phyloP scores from a whole-genome alignment of 192 early-diverging fungal genomes.

The Coemansia sp. region DNA sequence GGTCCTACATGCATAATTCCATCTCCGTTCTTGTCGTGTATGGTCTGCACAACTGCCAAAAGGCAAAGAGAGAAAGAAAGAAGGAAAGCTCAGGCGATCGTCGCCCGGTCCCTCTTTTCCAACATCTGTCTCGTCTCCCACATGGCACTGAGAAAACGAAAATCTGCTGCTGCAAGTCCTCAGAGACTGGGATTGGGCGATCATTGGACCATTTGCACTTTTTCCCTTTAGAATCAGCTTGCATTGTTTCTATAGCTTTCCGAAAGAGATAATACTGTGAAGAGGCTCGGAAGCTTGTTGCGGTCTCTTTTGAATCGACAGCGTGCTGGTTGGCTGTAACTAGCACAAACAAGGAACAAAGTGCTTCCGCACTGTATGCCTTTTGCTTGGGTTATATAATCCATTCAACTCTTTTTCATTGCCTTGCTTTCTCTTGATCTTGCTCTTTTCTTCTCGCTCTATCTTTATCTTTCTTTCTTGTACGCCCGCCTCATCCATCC shows the following conservation, averaged over 20 bases:
- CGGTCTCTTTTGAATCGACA: no score
- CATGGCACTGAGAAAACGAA: background rate
- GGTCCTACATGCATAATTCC: background rate
- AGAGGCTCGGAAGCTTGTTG: background rate
- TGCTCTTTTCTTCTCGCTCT: background rate
- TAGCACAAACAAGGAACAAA: no score
- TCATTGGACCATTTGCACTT: background rate
- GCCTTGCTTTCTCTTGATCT: constrained; percentile 4
- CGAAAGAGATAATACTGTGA: background rate
- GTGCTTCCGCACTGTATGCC: no score
- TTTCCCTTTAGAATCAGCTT: background rate
- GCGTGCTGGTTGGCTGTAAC: no score
- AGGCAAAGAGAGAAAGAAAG: background rate
- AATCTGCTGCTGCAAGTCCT: background rate
- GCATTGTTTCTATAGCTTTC: background rate
- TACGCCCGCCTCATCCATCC: background rate
- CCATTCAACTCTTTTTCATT: background rate
- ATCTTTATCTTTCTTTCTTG: background rate
- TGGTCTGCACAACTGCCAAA: no score
- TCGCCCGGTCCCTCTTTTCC: background rate
- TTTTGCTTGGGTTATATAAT: no score
- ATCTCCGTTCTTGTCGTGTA: background rate
- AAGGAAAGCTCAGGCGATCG: background rate
- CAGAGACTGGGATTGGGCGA: background rate
- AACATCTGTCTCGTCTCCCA: background rate